These are phyloP conservation scores for Hypomontagnella monticulosa DNA, from an alignment of 495 filamentous ascomycete genomes.

Conservation along the genomic window DNA sequence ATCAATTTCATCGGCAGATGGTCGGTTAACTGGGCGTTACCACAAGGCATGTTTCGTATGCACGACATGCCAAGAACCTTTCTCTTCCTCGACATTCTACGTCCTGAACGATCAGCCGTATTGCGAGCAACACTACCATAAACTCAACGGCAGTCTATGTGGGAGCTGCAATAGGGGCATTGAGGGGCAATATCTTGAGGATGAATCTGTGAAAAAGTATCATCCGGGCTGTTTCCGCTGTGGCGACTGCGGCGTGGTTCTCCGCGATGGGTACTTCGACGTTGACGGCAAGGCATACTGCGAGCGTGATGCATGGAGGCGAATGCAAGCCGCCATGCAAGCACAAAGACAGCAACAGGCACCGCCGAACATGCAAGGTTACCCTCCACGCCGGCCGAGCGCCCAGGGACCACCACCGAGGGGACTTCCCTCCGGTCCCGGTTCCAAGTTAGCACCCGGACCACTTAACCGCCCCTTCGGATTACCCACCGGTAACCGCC, in stretches of 20 bases:
- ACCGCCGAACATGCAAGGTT: conserved; percentile 47
- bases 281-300: conserved; percentile 71
- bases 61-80: conserved; percentile 81
- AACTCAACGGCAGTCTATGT: conserved; percentile 87
- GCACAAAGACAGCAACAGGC: conserved; percentile 47
- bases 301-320: conserved; percentile 81
- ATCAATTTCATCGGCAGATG: conserved; percentile 92
- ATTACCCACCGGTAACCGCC: conserved; percentile 42
- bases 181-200: conserved; percentile 95
- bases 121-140: conserved; percentile 93
- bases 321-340: conserved; percentile 54
- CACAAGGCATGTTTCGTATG: conserved; percentile 96
- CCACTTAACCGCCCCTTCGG: conserved; percentile 43
- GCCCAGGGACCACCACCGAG: conserved; percentile 43
- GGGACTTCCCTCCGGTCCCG: conserved; percentile 48
- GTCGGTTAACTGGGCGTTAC: conserved; percentile 90
- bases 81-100: conserved; percentile 91
- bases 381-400: conserved; percentile 48
- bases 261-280: conserved; percentile 73
- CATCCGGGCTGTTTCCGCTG: conserved; percentile 90
- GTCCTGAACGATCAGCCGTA: conserved; percentile 86
- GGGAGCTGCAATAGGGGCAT: conserved; percentile 82
- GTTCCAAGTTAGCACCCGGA: conserved; percentile 19
- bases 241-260: conserved; percentile 64
- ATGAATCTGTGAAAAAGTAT: conserved; percentile 78